Base-by-base conservation (phyloP, 106 monocot genomes). In the Xerophyta viscosa region DNA sequence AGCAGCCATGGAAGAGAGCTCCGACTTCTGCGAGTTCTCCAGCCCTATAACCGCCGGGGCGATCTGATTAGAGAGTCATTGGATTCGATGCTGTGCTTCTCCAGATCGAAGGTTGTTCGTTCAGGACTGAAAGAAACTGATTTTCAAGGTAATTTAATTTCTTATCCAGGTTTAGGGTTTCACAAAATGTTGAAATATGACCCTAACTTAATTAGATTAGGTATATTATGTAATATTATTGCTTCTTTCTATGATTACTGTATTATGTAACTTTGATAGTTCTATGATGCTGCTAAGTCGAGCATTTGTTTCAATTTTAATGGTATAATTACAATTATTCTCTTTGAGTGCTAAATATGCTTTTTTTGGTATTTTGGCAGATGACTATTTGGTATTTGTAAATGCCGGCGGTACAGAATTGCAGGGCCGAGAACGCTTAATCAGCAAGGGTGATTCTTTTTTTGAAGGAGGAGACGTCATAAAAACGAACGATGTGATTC, bases 391-490 rank as follows among this genome's bases (percentile, higher is more conserved):
- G 43, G 39, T 78, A 23, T 77, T 81, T 63, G 56, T 91, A 8
- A 91, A 91, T 49, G 71, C 84, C n/a, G 91, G 91, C 11, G 91
- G 84, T 25, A 6, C 46, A 14, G 37, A 28, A 18, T 19, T 77
- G 14, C 51, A 70, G 41, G 52, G 63, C 9, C 52, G 29, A 50
- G 61, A 50, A 37, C 11, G 24, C 11, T 22, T 51, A 17, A 74
- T 18, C 13, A 54, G 74, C 37, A 44, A 37, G 27, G 72, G 50
- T 8, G 90, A 91, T 81, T 81, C 74, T 26, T 81, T 31, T 41
- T 91, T 71, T 56, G 46, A 85, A 66, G 90, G 84, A 31, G 90
- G 90, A 8, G 74, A 81, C 52, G 59, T 63, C 15, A 74, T 81
- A 23, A 45, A 42, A 48, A 85, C 91, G 0, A 36, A 68, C 37